phyloP scores from a whole-genome alignment of 2,329 filamentous ascomycete genomes.

The Alternaria sp. region DNA sequence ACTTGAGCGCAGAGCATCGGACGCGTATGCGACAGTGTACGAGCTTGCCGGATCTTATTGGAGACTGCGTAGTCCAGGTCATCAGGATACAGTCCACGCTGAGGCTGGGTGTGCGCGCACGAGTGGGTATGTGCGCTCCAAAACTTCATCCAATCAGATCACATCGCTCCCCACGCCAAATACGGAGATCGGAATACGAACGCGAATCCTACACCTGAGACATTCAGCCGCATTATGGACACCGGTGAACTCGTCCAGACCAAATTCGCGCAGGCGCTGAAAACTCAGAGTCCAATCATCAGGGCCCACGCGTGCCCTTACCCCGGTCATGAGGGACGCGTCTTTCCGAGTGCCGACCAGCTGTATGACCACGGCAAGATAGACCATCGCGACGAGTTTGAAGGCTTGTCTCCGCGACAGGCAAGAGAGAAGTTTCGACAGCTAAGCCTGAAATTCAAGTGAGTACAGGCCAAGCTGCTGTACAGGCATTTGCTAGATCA shows the following conservation, averaged over 20 bases:
- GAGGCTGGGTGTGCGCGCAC: neutral
- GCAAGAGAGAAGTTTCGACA: conserved; percentile 32
- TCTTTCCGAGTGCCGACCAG: conserved; percentile 37
- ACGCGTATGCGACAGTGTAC: neutral
- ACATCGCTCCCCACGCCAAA: neutral
- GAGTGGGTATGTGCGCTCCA: neutral
- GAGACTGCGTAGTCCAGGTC: neutral
- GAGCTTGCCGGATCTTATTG: neutral
- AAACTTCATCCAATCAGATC: neutral
- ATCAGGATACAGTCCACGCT: neutral
- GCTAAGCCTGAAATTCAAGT: conserved; percentile 28
- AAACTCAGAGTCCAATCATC: conserved; percentile 29
- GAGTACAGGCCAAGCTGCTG: neutral
- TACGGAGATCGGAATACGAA: neutral
- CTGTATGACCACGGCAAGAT: conserved; percentile 33
- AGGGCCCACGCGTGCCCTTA: conserved; percentile 39
- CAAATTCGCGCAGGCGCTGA: conserved; percentile 32
- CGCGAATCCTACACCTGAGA: neutral
- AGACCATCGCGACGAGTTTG: conserved; percentile 34
- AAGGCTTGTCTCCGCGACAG: conserved; percentile 21
- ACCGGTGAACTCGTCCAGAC: conserved; percentile 28
- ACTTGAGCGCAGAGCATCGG: neutral
- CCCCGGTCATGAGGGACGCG: conserved; percentile 29
- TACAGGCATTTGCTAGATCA: neutral
- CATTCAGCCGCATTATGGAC: conserved; percentile 20